Conservation (phyloP, 306 rosid genomes). For the Cyclanthera cordifolia region DNA sequence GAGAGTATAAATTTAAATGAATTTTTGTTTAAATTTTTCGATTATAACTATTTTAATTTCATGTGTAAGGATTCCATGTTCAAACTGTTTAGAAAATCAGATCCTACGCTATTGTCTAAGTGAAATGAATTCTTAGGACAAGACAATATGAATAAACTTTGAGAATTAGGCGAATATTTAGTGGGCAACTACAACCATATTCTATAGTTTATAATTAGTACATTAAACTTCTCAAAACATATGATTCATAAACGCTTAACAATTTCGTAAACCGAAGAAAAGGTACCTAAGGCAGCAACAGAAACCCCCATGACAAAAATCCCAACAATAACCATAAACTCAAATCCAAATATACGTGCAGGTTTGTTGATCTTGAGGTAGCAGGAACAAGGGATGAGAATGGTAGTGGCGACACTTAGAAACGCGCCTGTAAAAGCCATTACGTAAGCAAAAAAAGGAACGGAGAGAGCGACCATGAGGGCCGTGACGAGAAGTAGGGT, state of each 20-base stretch:
- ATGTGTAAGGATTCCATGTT: too few species aligned
- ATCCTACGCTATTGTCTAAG: too few species aligned
- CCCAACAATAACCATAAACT: conserved; percentile 25
- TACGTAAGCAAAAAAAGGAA: conserved; percentile 53
- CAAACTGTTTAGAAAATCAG: too few species aligned
- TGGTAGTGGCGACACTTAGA: conserved; percentile 27
- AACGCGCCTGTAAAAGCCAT: conserved; percentile 62
- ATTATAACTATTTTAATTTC: too few species aligned
- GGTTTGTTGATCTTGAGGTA: conserved; percentile 51
- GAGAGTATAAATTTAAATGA: too few species aligned
- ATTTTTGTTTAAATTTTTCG: too few species aligned
- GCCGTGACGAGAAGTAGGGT: conserved; percentile 38
- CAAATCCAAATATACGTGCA: conserved; percentile 33
- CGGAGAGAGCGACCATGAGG: conserved; percentile 30
- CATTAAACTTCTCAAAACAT: not conserved
- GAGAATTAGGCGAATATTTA: too few species aligned
- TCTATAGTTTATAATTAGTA: too few species aligned
- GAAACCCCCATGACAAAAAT: conserved; percentile 34
- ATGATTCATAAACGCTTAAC: conserved; percentile 21
- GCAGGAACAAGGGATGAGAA: conserved; percentile 48
- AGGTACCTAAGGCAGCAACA: conserved; percentile 41
- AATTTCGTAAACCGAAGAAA: conserved; percentile 30
- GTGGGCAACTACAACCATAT: too few species aligned
- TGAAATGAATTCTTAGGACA: too few species aligned
- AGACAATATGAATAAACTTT: too few species aligned